phyloP scores from a whole-genome alignment of 768 basidiomycete species.

The Leucosporidium yakuticum region DNA sequence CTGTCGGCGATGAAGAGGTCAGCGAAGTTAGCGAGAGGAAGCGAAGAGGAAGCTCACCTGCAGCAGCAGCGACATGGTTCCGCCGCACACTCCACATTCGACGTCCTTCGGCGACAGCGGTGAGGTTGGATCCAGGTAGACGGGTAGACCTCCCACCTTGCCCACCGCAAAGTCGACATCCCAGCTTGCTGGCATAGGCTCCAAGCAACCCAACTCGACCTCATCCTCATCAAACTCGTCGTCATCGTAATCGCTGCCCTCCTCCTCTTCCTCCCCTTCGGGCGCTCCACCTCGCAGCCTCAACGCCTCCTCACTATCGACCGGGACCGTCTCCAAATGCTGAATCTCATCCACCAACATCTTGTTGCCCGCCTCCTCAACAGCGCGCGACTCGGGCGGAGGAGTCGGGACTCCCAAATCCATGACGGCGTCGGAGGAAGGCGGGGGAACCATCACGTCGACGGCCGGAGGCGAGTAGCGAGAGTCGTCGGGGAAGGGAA shows the following conservation, averaged over 20 bases:
- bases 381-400: not conserved
- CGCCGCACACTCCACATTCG: slow-evolving; percentile 18
- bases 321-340: slow-evolving; percentile 9
- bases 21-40: not conserved
- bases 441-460: not conserved
- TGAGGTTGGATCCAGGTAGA: slow-evolving; percentile 31
- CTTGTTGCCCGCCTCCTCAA: not conserved
- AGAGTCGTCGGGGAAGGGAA: not conserved
- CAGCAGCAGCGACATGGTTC: slow-evolving; percentile 29
- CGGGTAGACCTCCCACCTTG: slow-evolving; percentile 33
- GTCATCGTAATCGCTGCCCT: slow-evolving; percentile 38
- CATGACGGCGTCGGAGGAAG: too few species aligned
- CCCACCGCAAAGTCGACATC: slow-evolving; percentile 35
- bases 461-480: not conserved
- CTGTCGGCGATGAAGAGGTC: not conserved
- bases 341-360: slow-evolving; percentile 20
- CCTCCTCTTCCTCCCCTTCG: slow-evolving; percentile 16
- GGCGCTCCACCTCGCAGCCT: slow-evolving; percentile 17
- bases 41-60: slow-evolving; percentile 18
- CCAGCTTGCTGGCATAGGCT: slow-evolving; percentile 50
- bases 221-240: slow-evolving; percentile 53
- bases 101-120: slow-evolving; percentile 21
- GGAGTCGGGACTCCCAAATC: too few species aligned
- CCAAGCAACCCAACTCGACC: slow-evolving; percentile 45
- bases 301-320: slow-evolving; percentile 8